A percentile compares a stretch with the other conserved stretches of the same genome.
Conservation (phyloP, 2,329 filamentous ascomycete genomes). For the Aspergillus sp. region DNA sequence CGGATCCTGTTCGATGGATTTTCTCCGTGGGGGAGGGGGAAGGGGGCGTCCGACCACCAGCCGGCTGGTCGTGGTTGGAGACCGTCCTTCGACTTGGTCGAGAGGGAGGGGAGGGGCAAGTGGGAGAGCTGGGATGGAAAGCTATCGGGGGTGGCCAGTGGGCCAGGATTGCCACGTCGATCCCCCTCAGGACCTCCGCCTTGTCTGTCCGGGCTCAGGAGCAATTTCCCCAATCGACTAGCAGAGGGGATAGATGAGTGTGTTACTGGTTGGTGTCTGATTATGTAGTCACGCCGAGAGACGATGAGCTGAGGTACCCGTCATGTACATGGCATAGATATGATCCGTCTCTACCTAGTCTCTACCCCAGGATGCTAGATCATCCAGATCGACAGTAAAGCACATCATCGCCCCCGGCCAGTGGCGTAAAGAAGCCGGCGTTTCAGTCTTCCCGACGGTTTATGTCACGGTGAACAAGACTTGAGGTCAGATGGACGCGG, state of each 20-base stretch:
- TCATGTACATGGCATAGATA: neutral
- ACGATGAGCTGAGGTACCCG: constrained; percentile 7
- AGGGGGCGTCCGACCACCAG: neutral
- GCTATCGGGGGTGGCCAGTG: neutral
- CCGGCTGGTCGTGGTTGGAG: neutral
- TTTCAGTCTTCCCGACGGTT: constrained; percentile 4
- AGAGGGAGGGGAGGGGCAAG: neutral
- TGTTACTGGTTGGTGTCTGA: no score
- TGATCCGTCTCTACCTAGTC: neutral
- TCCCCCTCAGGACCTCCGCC: constrained; percentile 3
- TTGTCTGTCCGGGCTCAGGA: neutral
- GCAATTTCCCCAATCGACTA: constrained; percentile 5
- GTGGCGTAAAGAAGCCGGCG: constrained; percentile 11
- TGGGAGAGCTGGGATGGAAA: neutral
- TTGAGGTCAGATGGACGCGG: neutral
- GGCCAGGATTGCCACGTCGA: constrained; percentile 3
- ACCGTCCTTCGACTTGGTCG: neutral
- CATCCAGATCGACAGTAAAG: neutral
- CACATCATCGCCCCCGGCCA: constrained; percentile 12
- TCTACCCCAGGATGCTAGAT: neutral
- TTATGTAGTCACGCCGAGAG: no score
- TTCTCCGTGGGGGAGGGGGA: neutral
- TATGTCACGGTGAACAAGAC: no score
- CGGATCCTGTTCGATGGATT: neutral
- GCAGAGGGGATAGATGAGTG: no score